phyloP scores from a whole-genome alignment of 2,329 filamentous ascomycete genomes.

The Pleoardoris graminearum region DNA sequence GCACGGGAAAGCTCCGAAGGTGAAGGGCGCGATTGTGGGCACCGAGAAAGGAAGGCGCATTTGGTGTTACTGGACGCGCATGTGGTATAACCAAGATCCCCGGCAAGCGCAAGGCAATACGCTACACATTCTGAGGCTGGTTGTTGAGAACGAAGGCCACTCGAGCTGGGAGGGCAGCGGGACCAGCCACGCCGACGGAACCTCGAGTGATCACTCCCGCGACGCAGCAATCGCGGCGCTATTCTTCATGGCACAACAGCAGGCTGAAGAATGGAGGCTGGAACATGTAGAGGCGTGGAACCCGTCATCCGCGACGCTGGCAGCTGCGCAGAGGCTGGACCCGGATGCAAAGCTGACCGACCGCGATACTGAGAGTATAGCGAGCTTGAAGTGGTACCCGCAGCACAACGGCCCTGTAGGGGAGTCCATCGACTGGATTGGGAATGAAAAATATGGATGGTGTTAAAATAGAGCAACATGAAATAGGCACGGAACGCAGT shows the following conservation, averaged over 20 bases:
- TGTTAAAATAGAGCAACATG: conserved; percentile 53
- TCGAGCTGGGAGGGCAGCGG: conserved; percentile 25
- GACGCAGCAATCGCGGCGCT: conserved; percentile 61
- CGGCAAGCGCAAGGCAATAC: conserved; percentile 64
- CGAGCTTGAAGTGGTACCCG: conserved; percentile 71
- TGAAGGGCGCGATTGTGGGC: conserved; percentile 72
- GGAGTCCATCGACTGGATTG: conserved; percentile 68
- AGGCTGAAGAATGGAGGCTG: conserved; percentile 74
- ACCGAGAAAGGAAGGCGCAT: conserved; percentile 57
- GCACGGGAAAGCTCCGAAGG: conserved; percentile 58
- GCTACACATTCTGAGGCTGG: conserved; percentile 70
- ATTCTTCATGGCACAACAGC: conserved; percentile 66
- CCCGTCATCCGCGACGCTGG: conserved; percentile 59
- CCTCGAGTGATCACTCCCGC: conserved; percentile 19
- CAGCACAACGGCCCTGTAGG: conserved; percentile 48
- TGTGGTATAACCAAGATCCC: conserved; percentile 62
- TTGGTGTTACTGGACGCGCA: conserved; percentile 74
- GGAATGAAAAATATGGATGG: conserved; percentile 79
- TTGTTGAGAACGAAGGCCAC: conserved; percentile 60
- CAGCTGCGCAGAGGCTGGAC: conserved; percentile 52
- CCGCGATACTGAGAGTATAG: conserved; percentile 68
- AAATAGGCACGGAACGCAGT: not conserved
- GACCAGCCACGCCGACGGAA: conserved; percentile 25
- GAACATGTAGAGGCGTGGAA: conserved; percentile 81
- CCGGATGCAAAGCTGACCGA: conserved; percentile 55